These are phyloP conservation scores for Albizia julibrissin DNA, from an alignment of 306 rosid genomes.

Conservation along the genomic window DNA sequence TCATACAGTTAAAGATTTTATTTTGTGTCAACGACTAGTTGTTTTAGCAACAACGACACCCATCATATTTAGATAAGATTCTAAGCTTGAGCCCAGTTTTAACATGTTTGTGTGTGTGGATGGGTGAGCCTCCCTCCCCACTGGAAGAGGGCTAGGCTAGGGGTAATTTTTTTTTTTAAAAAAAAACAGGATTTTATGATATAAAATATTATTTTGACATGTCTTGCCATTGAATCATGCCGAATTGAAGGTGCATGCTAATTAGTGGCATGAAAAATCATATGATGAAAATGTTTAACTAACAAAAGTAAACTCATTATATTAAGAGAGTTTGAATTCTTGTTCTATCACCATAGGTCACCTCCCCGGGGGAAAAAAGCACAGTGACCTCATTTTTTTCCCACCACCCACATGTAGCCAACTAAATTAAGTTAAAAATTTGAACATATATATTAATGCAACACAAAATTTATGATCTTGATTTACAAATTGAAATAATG, in stretches of 20 bases:
- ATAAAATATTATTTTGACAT: background rate
- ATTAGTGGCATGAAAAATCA: background rate
- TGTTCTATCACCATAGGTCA: too few relatives aligned
- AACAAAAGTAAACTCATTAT: background rate
- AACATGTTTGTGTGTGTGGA: too few relatives aligned
- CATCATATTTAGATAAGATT: too few relatives aligned
- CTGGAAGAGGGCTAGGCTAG: too few relatives aligned
- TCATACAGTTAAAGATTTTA: too few relatives aligned
- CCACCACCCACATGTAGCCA: background rate
- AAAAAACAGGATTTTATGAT: too few relatives aligned
- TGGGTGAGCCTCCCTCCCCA: too few relatives aligned
- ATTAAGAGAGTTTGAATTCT: background rate
- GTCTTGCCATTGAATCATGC: background rate
- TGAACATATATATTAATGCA: background rate
- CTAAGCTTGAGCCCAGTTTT: too few relatives aligned
- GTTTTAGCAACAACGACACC: too few relatives aligned
- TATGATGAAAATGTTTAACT: background rate
- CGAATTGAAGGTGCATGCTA: background rate
- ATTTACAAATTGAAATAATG: background rate
- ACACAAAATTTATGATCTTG: background rate
- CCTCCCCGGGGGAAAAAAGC: too few relatives aligned
- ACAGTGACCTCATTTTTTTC: background rate
- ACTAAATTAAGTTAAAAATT: background rate
- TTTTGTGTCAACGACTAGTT: background rate
- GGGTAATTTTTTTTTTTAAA: too few relatives aligned